phyloP scores from a whole-genome alignment of 345 rosid genomes.

The Capsella bursapastoris region DNA sequence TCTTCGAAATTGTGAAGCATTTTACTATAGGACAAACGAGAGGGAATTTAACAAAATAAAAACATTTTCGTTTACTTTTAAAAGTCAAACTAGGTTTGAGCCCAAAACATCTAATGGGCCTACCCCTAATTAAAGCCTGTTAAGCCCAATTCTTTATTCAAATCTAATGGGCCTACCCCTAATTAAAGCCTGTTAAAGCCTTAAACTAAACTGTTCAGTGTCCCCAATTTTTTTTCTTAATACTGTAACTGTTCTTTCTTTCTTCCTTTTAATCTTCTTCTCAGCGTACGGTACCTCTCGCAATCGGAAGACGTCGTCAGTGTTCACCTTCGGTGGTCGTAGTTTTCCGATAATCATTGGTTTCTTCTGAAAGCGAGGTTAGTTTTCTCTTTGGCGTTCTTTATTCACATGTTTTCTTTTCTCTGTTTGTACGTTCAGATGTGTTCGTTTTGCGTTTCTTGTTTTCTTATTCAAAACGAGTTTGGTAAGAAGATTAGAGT shows the following conservation, averaged over 20 bases:
- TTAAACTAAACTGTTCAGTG: neutral
- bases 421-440: neutral
- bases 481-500: neutral
- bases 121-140: neutral
- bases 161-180: neutral
- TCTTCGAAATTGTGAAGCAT: conserved; percentile 30
- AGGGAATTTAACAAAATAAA: conserved; percentile 3
- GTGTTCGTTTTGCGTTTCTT: neutral
- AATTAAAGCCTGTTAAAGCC: neutral
- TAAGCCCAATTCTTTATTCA: neutral
- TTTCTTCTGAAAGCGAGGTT: neutral
- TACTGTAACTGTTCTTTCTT: neutral
- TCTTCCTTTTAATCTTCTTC: neutral
- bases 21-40: conserved; percentile 19
- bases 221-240: no score
- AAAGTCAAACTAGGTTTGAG: conserved; percentile 4
- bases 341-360: neutral
- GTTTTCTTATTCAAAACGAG: neutral
- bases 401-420: neutral
- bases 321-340: neutral
- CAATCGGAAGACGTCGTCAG: neutral
- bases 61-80: neutral
- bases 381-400: neutral
- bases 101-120: conserved; percentile 12
- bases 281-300: neutral